These are phyloP conservation scores for Populus tomentosa DNA, from an alignment of 441 rosid genomes.

Conservation along the genomic window DNA sequence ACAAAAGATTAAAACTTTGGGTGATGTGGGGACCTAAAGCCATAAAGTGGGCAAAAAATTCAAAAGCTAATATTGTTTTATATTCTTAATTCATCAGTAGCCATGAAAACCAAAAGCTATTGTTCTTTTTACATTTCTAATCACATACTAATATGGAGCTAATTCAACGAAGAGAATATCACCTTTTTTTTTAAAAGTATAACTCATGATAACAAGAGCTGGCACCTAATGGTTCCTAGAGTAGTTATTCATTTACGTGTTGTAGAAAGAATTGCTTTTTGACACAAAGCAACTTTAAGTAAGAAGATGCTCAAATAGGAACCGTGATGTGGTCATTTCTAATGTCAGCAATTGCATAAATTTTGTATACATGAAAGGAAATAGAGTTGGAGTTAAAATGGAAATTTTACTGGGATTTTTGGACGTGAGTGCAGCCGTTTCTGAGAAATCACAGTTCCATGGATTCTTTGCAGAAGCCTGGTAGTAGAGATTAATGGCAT, in stretches of 20 bases:
- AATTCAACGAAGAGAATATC: background rate
- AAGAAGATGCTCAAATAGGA: background rate
- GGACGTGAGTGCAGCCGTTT: slow-evolving; percentile 58
- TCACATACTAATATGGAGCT: background rate
- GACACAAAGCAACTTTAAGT: background rate
- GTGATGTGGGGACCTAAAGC: background rate
- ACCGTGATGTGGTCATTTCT: background rate
- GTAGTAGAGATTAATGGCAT: slow-evolving; percentile 81
- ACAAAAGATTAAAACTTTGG: background rate
- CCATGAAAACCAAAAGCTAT: slow-evolving; percentile 1
- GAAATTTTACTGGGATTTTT: slow-evolving; percentile 70
- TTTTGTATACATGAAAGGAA: background rate
- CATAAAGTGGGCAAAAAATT: background rate
- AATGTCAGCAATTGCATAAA: background rate
- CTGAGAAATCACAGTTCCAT: slow-evolving; percentile 75
- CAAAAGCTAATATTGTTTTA: background rate
- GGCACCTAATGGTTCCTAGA: background rate
- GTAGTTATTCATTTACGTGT: background rate
- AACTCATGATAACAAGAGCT: background rate
- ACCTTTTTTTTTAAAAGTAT: background rate
- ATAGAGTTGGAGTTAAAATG: slow-evolving; percentile 10
- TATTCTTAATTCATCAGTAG: background rate
- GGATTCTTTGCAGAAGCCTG: slow-evolving; percentile 52
- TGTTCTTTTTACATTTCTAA: slow-evolving; percentile 2
- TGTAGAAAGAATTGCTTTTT: background rate